Percentiles rank a stretch among this genome's conserved stretches.
phyloP scores from a whole-genome alignment of 768 basidiomycete species.

The Phaeotremella fagi region DNA sequence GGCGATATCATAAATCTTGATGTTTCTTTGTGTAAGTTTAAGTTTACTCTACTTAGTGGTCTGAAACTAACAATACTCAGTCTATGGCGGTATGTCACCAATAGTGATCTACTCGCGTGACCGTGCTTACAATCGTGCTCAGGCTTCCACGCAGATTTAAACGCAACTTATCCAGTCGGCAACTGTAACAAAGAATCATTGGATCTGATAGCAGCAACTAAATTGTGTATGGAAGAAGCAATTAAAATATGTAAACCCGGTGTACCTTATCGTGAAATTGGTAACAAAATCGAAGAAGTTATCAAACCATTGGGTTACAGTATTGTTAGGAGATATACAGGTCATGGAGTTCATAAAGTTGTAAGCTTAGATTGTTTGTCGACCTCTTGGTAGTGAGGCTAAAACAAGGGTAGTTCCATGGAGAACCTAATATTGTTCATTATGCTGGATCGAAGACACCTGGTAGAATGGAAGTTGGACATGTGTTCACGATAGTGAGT shows the following conservation, averaged over 20 bases:
- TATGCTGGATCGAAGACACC: slow-evolving; percentile 91
- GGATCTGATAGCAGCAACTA: slow-evolving; percentile 75
- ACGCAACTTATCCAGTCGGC: slow-evolving; percentile 75
- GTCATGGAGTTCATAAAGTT: slow-evolving; percentile 76
- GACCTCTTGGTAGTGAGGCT: neutral
- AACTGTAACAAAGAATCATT: slow-evolving; percentile 64
- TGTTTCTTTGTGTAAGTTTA: slow-evolving; percentile 46
- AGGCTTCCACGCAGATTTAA: slow-evolving; percentile 87
- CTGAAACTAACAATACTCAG: no score
- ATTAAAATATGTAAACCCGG: slow-evolving; percentile 94
- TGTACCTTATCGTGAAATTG: slow-evolving; percentile 56
- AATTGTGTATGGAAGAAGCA: slow-evolving; percentile 77
- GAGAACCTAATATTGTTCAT: slow-evolving; percentile 80
- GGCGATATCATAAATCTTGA: slow-evolving; percentile 96
- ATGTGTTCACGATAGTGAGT: slow-evolving; percentile 60
- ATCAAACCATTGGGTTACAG: slow-evolving; percentile 77
- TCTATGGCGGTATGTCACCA: slow-evolving; percentile 30
- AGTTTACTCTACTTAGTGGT: neutral
- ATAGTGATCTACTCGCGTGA: neutral
- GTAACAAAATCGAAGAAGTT: slow-evolving; percentile 62
- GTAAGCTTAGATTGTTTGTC: slow-evolving; percentile 22
- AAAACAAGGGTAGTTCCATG: slow-evolving; percentile 61
- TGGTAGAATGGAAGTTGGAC: slow-evolving; percentile 84
- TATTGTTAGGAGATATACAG: slow-evolving; percentile 87
- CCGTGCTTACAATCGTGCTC: neutral